Conservation (phyloP, 1,284 basidiomycete genomes). For the Neolentinus lepideus region DNA sequence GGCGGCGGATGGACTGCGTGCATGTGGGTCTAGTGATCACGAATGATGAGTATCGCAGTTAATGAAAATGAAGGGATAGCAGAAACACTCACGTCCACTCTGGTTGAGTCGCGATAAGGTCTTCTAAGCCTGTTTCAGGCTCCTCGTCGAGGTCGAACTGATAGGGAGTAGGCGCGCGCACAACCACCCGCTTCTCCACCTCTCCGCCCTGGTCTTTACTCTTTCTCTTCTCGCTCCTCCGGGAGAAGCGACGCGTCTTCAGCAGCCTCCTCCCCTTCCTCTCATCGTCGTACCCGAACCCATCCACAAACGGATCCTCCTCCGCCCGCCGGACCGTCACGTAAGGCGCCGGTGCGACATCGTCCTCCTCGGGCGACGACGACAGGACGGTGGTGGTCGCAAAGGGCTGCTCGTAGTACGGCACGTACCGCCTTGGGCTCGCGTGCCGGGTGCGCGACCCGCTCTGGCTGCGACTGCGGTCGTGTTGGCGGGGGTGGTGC, state of each 20-base stretch:
- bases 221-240: not conserved
- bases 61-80: not conserved
- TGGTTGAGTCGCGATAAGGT: not conserved
- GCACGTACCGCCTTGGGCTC: not conserved
- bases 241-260: not conserved
- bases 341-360: not conserved
- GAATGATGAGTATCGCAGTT: slow-evolving; percentile 2
- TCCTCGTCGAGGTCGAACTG: not conserved
- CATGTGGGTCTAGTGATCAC: slow-evolving; percentile 41
- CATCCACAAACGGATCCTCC: slow-evolving; percentile 17
- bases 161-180: not conserved
- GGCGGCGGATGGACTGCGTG: slow-evolving; percentile 39
- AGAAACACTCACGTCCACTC: slow-evolving; percentile 27
- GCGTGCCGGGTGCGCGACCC: not conserved
- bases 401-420: not conserved
- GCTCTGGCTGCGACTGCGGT: not conserved
- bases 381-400: not conserved
- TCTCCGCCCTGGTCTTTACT: not conserved
- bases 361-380: not conserved
- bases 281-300: not conserved
- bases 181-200: not conserved
- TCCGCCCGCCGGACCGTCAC: slow-evolving; percentile 13
- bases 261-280: slow-evolving; percentile 1
- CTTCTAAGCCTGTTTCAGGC: not conserved
- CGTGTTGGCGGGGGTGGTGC: not conserved